Percentiles rank a stretch among this genome's conserved stretches.
Evolutionary conservation across 2,329 filamentous ascomycete species (phyloP).

Genomic region (Chaetomium strumarium): DNA sequence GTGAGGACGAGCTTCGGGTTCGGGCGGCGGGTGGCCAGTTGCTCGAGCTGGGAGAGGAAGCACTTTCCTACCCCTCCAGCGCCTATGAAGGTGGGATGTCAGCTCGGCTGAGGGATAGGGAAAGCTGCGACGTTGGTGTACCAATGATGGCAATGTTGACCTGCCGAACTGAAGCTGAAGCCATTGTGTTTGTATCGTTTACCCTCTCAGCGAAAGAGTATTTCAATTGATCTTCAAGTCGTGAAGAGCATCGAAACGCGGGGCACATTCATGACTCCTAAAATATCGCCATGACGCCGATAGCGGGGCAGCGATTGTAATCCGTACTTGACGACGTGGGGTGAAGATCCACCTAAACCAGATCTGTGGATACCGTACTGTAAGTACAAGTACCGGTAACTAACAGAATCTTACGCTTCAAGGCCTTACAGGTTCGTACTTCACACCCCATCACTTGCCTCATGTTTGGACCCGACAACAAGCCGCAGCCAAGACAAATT

Average conservation of each 20-base stretch:
- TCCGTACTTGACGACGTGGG: too few species aligned
- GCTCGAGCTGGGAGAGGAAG: constrained; percentile 77
- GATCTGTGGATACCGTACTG: constrained; percentile 2
- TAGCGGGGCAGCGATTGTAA: constrained; percentile 24
- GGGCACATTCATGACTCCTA: constrained; percentile 15
- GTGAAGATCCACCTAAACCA: constrained; percentile 1
- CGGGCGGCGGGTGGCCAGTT: constrained; percentile 59
- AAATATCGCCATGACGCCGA: constrained; percentile 26
- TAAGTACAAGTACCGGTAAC: too few species aligned
- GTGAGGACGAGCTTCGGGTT: constrained; percentile 68
- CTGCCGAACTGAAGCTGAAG: constrained; percentile 29
- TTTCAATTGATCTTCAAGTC: background rate
- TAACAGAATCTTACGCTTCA: too few species aligned
- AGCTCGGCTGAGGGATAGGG: background rate
- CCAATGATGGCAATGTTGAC: constrained; percentile 42
- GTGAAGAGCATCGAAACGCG: constrained; percentile 3
- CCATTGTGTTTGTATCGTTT: constrained; percentile 21
- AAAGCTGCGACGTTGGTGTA: constrained; percentile 19
- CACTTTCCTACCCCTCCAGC: constrained; percentile 88
- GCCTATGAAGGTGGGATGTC: constrained; percentile 46
- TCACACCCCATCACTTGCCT: too few species aligned
- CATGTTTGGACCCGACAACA: background rate
- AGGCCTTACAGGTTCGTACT: too few species aligned
- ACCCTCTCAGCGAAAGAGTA: background rate
- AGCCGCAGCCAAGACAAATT: background rate